phyloP scores from a whole-genome alignment of 2,329 filamentous ascomycete genomes.

The Cyclaneusma minus region DNA sequence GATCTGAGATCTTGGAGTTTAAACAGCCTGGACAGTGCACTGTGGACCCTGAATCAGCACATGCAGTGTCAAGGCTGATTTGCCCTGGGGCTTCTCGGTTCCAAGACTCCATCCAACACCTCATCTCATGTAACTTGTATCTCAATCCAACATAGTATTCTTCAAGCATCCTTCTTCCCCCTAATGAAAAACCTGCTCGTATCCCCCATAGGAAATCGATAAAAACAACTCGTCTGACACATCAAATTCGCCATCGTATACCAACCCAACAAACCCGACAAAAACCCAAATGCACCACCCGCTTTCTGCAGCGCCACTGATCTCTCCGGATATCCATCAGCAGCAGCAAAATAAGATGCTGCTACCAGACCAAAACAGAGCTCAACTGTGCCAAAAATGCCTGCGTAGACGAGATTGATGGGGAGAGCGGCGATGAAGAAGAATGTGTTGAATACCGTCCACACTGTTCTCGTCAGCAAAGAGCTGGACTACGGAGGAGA shows the following conservation, averaged over 20 bases:
- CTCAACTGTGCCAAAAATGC: constrained; percentile 30
- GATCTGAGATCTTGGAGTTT: too few species aligned
- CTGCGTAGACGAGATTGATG: constrained; percentile 29
- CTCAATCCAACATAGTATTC: too few species aligned
- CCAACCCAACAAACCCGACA: constrained; percentile 28
- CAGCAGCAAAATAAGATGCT: constrained; percentile 27
- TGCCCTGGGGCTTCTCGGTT: too few species aligned
- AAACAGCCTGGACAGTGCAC: too few species aligned
- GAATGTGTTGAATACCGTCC: constrained; percentile 29
- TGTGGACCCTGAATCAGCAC: too few species aligned
- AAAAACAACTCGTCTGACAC: constrained; percentile 21
- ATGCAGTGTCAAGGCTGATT: too few species aligned
- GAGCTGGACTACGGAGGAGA: neutral
- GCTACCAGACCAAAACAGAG: constrained; percentile 26
- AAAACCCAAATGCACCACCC: constrained; percentile 29
- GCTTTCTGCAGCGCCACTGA: constrained; percentile 24
- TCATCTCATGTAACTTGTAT: too few species aligned
- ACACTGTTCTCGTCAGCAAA: constrained; percentile 18
- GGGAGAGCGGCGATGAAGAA: constrained; percentile 29
- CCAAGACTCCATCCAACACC: too few species aligned
- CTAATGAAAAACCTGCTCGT: constrained; percentile 23
- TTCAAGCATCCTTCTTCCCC: constrained; percentile 12
- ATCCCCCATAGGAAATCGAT: constrained; percentile 25
- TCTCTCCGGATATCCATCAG: constrained; percentile 23
- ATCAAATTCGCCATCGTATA: constrained; percentile 27